phyloP scores from a whole-genome alignment of 768 basidiomycete genomes.

The Leccinum imitatum region DNA sequence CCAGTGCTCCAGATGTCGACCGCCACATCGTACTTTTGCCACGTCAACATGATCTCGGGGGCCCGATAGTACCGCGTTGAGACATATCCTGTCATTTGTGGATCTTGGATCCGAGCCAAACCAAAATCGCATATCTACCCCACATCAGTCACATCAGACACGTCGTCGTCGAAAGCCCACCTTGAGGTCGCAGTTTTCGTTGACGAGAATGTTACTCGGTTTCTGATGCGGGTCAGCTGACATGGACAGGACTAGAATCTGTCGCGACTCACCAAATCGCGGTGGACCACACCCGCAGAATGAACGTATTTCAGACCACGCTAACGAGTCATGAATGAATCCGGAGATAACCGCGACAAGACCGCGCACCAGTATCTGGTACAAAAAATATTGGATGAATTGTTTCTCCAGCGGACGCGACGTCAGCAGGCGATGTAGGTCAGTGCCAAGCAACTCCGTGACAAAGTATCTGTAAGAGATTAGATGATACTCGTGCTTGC shows the following conservation, averaged over 20 bases:
- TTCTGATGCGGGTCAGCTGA: slow-evolving; percentile 50
- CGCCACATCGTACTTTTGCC: slow-evolving; percentile 99
- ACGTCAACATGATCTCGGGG: slow-evolving; percentile 99
- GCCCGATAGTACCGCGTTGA: slow-evolving; percentile 99
- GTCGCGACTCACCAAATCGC: slow-evolving; percentile 71
- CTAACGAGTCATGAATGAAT: slow-evolving; percentile 39
- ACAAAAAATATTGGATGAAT: slow-evolving; percentile 99
- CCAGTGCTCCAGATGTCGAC: slow-evolving; percentile 99
- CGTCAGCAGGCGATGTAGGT: slow-evolving; percentile 94
- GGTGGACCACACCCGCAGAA: slow-evolving; percentile 97
- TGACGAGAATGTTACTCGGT: slow-evolving; percentile 99
- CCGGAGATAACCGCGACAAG: neutral
- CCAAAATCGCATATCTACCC: slow-evolving; percentile 97
- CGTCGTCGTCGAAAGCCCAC: slow-evolving; percentile 38
- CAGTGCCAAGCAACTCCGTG: slow-evolving; percentile 96
- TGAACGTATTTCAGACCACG: slow-evolving; percentile 99
- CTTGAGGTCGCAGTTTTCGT: slow-evolving; percentile 99
- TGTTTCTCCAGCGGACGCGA: slow-evolving; percentile 98
- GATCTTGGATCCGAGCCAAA: slow-evolving; percentile 96
- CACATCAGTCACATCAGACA: slow-evolving; percentile 6
- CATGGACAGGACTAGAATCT: neutral
- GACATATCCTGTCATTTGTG: slow-evolving; percentile 99
- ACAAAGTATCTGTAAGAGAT: slow-evolving; percentile 83
- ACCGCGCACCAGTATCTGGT: slow-evolving; percentile 87
- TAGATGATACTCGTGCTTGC: neutral